Conservation (phyloP, 2,329 filamentous ascomycete species). For the Furcasterigmium sp. region DNA sequence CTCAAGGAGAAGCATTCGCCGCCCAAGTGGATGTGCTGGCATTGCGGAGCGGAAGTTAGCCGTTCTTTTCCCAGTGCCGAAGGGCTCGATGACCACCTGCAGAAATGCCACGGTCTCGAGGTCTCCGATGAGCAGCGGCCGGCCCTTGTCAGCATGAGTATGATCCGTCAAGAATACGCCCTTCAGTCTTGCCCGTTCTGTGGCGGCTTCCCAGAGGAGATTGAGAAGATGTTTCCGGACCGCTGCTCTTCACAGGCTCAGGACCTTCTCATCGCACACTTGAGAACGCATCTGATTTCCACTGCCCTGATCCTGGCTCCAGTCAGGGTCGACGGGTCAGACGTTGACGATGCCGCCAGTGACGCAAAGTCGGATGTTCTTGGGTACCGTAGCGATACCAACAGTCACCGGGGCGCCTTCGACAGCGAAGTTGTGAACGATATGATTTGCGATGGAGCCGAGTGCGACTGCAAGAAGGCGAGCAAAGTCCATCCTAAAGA, state of each 20-base stretch:
- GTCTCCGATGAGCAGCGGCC: neutral
- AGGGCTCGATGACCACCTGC: too few species aligned
- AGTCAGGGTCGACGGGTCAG: neutral
- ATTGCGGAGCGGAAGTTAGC: too few species aligned
- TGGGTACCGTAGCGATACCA: too few species aligned
- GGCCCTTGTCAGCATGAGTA: neutral
- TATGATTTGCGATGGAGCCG: too few species aligned
- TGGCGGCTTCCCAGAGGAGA: neutral
- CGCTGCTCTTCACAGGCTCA: neutral
- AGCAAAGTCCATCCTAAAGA: too few species aligned
- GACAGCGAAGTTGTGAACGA: too few species aligned
- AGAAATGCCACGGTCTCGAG: too few species aligned
- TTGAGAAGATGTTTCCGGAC: neutral
- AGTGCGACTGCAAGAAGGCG: too few species aligned
- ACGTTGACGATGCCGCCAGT: neutral
- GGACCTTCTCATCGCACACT: neutral
- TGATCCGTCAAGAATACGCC: neutral
- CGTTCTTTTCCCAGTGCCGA: too few species aligned
- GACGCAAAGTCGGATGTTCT: neutral
- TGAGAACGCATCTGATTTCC: neutral
- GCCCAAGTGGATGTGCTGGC: too few species aligned
- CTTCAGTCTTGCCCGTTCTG: neutral
- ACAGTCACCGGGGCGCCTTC: too few species aligned
- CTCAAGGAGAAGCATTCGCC: too few species aligned
- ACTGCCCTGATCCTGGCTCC: neutral